Conservation (phyloP, 257 asterid genomes). For the Solanum habrochaites region DNA sequence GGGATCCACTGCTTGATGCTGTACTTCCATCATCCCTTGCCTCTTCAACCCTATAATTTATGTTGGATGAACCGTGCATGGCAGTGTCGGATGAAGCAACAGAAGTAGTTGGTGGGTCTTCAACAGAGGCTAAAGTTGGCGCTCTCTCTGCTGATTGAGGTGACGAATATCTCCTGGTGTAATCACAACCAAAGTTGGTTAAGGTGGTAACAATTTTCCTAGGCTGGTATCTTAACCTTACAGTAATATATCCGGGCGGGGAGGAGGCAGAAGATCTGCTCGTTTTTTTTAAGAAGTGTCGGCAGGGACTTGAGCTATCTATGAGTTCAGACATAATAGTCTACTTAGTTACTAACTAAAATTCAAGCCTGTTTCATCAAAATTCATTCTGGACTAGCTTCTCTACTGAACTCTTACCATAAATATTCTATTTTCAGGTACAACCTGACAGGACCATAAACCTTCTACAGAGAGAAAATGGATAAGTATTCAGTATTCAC, state of each 20-base stretch:
- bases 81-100: constrained; percentile 24
- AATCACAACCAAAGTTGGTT: constrained; percentile 31
- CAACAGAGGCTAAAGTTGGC: constrained; percentile 22
- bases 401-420: neutral
- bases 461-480: neutral
- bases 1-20: constrained; percentile 95
- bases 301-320: neutral
- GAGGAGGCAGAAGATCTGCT: neutral
- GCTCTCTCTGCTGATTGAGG: constrained; percentile 24
- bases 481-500: neutral
- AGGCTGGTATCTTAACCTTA: neutral
- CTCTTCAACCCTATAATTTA: constrained; percentile 33
- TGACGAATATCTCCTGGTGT: constrained; percentile 29
- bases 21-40: constrained; percentile 88
- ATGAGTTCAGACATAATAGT: neutral
- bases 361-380: neutral
- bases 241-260: neutral
- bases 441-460: neutral
- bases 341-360: neutral
- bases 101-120: constrained; percentile 29
- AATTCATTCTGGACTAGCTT: neutral
- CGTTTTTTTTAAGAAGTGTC: neutral
- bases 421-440: neutral
- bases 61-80: constrained; percentile 18
- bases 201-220: constrained; percentile 7